Percentiles rank a stretch among this genome's conserved stretches.
phyloP scores from a whole-genome alignment of 1,284 basidiomycete genomes.

The Neonothopanus nambi region DNA sequence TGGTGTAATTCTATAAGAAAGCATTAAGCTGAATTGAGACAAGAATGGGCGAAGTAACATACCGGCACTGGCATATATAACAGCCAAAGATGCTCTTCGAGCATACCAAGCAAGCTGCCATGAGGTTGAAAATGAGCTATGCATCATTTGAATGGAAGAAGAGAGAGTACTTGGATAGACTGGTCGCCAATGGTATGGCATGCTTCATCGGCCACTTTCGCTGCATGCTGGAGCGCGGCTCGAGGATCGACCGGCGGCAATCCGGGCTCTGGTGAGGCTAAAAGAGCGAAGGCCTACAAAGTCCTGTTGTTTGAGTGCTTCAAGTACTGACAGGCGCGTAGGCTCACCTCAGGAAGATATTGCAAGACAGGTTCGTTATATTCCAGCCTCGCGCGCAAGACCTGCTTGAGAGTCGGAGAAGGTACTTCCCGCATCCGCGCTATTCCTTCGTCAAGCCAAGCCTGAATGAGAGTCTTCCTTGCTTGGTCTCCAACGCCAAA shows the following conservation, averaged over 20 bases:
- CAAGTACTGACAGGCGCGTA: too few species aligned
- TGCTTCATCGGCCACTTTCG: conserved; percentile 65
- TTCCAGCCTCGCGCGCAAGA: conserved; percentile 53
- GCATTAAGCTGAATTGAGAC: neutral
- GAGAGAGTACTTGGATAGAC: conserved; percentile 50
- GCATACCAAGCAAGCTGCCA: conserved; percentile 69
- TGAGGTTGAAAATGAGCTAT: conserved; percentile 11
- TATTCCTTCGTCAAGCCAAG: conserved; percentile 71
- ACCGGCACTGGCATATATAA: conserved; percentile 68
- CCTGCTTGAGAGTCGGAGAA: conserved; percentile 40
- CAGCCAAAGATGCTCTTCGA: conserved; percentile 58
- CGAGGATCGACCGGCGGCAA: conserved; percentile 56
- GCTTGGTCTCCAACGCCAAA: conserved; percentile 74
- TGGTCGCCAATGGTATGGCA: conserved; percentile 55
- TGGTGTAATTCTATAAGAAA: conserved; percentile 65
- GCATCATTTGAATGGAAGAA: neutral
- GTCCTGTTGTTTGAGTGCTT: too few species aligned
- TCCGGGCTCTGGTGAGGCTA: conserved; percentile 49
- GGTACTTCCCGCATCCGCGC: conserved; percentile 42
- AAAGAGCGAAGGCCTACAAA: conserved; percentile 61
- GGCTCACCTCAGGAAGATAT: conserved; percentile 63
- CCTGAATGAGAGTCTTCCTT: conserved; percentile 58
- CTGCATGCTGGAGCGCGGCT: conserved; percentile 59
- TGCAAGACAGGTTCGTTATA: conserved; percentile 65
- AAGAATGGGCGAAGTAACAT: neutral